Base-by-base conservation (phyloP, 306 rosid species). In the Sindora glabra region DNA sequence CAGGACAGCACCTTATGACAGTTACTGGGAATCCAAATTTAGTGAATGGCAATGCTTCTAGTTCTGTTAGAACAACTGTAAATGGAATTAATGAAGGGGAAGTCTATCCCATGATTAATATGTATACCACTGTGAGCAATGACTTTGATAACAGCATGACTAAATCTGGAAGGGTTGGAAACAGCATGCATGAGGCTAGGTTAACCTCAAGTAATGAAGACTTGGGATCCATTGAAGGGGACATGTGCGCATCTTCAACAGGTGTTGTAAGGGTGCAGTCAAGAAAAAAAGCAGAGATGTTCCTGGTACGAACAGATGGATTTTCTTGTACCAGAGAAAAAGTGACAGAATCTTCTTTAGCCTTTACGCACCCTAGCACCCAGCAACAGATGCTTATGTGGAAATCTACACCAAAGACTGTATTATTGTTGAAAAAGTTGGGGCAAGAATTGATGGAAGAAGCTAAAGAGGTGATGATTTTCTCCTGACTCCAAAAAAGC, bases 311-410 rank as follows among this genome's bases (percentile, higher is more conserved):
- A 42, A 92, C 99, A 1, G 96, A 89, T 80, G 99, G 96, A 45
- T 83, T 78, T 64, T 89, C 99, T 40, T 92, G 96, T 73, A 72
- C 81, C 23, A 83, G 99, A 80, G 99, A 92, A 75, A 92, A 79
- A 74, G 99, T 89, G 75, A 86, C 85, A 4, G 96, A 89, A 76
- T 79, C 99, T 61, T 92, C 99, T 63, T 75, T 92, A 72, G 99
- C 99, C 67, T 92, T 92, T 71, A 86, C 95, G 40, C 99, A 92
- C 74, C 99, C 99, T 48, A 92, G 94, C 77, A 92, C 95, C 37
- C 99, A 92, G 69, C 99, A 92, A 30, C 99, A 92, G 76, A 92
- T 92, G 99, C 95, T 92, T 60, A 82, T 92, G 95, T 92, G 99
- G 99, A 92, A 92, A 86, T 74, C 99, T 37, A 69, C 74, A 2